Conservation (phyloP, 768 basidiomycete species). For the Daedalea quercina region DNA sequence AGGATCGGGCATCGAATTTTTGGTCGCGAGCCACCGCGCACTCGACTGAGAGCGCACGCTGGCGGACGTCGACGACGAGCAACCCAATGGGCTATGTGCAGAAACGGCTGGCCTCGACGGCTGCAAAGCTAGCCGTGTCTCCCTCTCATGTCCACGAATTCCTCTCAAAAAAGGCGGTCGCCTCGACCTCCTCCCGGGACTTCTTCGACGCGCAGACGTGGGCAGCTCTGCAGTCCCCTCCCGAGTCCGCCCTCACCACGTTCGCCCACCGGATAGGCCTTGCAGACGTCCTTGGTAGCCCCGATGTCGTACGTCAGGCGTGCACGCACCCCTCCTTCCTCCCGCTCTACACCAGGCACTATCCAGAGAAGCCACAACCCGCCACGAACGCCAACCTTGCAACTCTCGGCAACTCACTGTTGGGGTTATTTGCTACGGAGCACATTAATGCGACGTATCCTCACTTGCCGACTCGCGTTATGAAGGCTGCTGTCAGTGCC, state of each 20-base stretch:
- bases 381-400: conserved; percentile 72
- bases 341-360: conserved; percentile 45
- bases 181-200: conserved; percentile 13
- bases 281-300: conserved; percentile 42
- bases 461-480: conserved; percentile 83
- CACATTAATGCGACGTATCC: conserved; percentile 77
- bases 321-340: conserved; percentile 77
- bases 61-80: conserved; percentile 12
- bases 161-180: conserved; percentile 52
- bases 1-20: conserved; percentile 1
- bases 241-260: conserved; percentile 62
- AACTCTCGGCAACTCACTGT: conserved; percentile 75
- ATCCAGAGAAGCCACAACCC: conserved; percentile 47
- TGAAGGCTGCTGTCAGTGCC: conserved; percentile 88
- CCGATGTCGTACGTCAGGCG: conserved; percentile 58
- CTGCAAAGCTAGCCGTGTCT: conserved; percentile 44
- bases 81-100: conserved; percentile 51
- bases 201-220: conserved; percentile 61
- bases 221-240: conserved; percentile 67
- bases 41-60: conserved; percentile 11
- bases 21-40: conserved; percentile 9
- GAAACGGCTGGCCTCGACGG: conserved; percentile 43
- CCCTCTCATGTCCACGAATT: conserved; percentile 47
- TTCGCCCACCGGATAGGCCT: conserved; percentile 76
- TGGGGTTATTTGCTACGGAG: conserved; percentile 88